Evolutionary conservation across 441 rosid species (phyloP).

Genomic region (Manihot esculenta): DNA sequence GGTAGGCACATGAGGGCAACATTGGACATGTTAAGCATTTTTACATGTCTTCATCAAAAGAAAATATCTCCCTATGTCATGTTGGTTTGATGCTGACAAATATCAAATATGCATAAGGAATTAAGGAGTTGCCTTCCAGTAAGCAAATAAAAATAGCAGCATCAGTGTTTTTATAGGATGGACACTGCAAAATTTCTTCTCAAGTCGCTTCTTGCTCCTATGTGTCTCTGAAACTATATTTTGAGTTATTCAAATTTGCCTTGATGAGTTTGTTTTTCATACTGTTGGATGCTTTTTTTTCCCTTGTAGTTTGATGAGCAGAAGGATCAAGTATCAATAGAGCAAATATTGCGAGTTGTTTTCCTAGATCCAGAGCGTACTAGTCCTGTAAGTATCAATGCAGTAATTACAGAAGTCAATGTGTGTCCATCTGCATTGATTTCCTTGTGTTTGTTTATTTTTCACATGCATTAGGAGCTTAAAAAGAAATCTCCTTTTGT

Average conservation of each 20-base stretch:
- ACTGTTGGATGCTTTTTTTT: not conserved
- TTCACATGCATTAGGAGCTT: not conserved
- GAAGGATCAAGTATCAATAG: constrained; percentile 57
- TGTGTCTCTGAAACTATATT: not conserved
- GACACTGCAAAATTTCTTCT: not conserved
- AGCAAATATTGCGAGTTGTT: constrained; percentile 62
- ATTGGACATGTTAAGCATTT: not conserved
- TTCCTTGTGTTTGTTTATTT: not conserved
- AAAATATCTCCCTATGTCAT: not conserved
- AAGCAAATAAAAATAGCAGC: no score
- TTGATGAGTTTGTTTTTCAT: not conserved
- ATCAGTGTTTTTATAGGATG: not conserved
- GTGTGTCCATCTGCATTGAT: not conserved
- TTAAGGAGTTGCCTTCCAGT: not conserved
- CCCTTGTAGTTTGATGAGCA: constrained; percentile 63
- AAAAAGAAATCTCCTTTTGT: not conserved
- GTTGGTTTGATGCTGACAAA: not conserved
- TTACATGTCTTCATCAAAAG: not conserved
- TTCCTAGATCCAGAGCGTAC: constrained; percentile 62
- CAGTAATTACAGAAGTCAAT: not conserved
- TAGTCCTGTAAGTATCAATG: constrained; percentile 45
- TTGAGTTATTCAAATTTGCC: not conserved
- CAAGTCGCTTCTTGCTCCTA: constrained; percentile 5
- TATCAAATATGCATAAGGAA: not conserved
- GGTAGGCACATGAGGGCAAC: not conserved